phyloP scores from a whole-genome alignment of 371 early-diverging fungal species.

The Rhizomucor miehei region DNA sequence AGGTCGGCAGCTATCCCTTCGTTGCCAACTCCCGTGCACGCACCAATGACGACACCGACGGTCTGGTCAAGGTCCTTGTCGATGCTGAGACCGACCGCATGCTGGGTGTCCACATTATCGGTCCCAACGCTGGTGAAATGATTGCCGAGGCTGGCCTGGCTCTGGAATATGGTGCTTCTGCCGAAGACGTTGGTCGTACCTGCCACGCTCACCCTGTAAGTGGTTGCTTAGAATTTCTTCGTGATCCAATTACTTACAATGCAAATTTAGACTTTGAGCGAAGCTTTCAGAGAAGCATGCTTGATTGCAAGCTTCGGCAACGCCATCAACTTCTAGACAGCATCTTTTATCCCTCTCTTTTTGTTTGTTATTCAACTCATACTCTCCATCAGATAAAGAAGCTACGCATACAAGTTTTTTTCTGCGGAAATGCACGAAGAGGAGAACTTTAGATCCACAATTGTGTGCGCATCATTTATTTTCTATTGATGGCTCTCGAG shows the following conservation, averaged over 20 bases:
- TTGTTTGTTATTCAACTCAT: no score
- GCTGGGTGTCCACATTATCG: conserved; percentile 96
- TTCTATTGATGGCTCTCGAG: no score
- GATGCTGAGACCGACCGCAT: conserved; percentile 96
- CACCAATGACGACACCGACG: conserved; percentile 94
- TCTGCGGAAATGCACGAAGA: no score
- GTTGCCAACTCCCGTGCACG: conserved; percentile 97
- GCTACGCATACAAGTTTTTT: no score
- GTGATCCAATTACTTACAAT: background rate
- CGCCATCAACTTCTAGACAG: conserved; percentile 64
- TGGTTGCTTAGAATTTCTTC: conserved; percentile 9
- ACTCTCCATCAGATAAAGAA: no score
- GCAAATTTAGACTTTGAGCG: conserved; percentile 68
- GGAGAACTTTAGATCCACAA: no score
- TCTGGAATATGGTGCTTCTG: conserved; percentile 95
- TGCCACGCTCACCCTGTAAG: conserved; percentile 94
- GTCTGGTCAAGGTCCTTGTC: conserved; percentile 93
- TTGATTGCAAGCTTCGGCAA: conserved; percentile 75
- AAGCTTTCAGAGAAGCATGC: conserved; percentile 98
- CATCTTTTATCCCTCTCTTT: background rate
- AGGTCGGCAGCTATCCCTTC: conserved; percentile 92
- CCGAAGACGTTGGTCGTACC: conserved; percentile 96
- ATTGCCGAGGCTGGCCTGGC: conserved; percentile 97
- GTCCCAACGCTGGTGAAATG: conserved; percentile 98
- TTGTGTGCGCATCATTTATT: no score